Percentiles rank a stretch among this genome's conserved stretches.
Conservation (phyloP, 495 filamentous ascomycete genomes). For the Hypoxylon lienhwacheense region DNA sequence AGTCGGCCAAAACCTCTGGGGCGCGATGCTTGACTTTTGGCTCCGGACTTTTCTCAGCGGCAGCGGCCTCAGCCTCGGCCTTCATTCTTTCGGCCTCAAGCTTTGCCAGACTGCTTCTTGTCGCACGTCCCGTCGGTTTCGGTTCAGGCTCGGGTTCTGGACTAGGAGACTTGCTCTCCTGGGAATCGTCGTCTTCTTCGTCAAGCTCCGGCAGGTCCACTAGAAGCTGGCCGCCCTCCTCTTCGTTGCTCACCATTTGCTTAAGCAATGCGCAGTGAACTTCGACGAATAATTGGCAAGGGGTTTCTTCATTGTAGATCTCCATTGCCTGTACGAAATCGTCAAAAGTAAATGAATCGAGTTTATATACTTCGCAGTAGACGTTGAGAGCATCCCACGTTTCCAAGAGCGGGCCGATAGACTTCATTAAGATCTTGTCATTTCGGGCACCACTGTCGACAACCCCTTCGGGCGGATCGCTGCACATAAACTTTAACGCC, state of each 20-base stretch:
- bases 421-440: constrained; percentile 72
- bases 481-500: constrained; percentile 72
- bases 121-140: constrained; percentile 68
- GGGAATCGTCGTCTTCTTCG: constrained; percentile 63
- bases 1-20: constrained; percentile 70
- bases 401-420: constrained; percentile 78
- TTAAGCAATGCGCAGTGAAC: constrained; percentile 91
- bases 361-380: constrained; percentile 86
- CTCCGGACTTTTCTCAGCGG: constrained; percentile 48
- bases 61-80: constrained; percentile 56
- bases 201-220: constrained; percentile 77
- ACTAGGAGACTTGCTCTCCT: constrained; percentile 48
- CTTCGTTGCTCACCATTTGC: constrained; percentile 73
- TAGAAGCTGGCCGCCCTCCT: constrained; percentile 75
- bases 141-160: constrained; percentile 65
- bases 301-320: constrained; percentile 71
- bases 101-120: constrained; percentile 81
- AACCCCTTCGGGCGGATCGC: constrained; percentile 53
- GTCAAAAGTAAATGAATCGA: constrained; percentile 97
- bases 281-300: constrained; percentile 87
- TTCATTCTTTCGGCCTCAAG: constrained; percentile 67
- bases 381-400: constrained; percentile 97
- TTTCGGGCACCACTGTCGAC: constrained; percentile 38
- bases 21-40: constrained; percentile 65
- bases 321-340: constrained; percentile 90